Percentiles rank a stretch among this genome's conserved stretches.
Evolutionary conservation across 2,329 filamentous ascomycete species (phyloP).

Genomic region (Verruconis gallopava): DNA sequence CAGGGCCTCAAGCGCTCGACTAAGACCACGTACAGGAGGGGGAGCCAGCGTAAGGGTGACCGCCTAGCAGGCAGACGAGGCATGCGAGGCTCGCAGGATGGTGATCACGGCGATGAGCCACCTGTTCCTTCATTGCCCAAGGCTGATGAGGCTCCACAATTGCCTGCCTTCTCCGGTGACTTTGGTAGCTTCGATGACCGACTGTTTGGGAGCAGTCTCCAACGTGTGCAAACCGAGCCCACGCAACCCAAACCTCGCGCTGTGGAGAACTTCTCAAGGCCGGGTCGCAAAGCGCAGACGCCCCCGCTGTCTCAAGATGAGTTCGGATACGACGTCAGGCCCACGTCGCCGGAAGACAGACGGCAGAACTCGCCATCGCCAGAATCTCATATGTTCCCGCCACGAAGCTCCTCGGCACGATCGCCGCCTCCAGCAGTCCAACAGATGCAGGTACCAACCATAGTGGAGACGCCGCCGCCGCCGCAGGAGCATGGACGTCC

Average conservation of each 20-base stretch:
- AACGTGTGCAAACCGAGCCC: constrained; percentile 59
- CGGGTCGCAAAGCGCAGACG: constrained; percentile 19
- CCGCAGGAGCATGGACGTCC: constrained; percentile 4
- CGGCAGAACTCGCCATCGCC: constrained; percentile 21
- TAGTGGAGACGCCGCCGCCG: constrained; percentile 51
- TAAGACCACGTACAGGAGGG: constrained; percentile 78
- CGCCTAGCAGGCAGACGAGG: constrained; percentile 40
- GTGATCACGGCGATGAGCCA: constrained; percentile 21
- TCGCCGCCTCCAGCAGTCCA: constrained; percentile 38
- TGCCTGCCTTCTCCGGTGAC: constrained; percentile 13
- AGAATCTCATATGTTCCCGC: constrained; percentile 39
- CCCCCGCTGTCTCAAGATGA: constrained; percentile 14
- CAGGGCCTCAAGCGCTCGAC: constrained; percentile 80
- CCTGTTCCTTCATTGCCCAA: constrained; percentile 34
- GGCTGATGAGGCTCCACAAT: constrained; percentile 26
- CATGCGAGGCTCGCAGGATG: constrained; percentile 1
- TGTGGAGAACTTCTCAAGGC: constrained; percentile 47
- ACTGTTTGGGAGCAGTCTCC: constrained; percentile 28
- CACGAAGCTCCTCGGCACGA: constrained; percentile 41
- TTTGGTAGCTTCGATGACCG: constrained; percentile 28
- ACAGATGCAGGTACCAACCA: constrained; percentile 38
- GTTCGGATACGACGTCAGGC: constrained; percentile 13
- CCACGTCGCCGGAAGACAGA: constrained; percentile 18
- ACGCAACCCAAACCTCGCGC: constrained; percentile 20
- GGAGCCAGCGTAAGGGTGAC: constrained; percentile 71